Base-by-base conservation (phyloP, 2,329 filamentous ascomycete genomes). In the Mycocentrospora acerina region DNA sequence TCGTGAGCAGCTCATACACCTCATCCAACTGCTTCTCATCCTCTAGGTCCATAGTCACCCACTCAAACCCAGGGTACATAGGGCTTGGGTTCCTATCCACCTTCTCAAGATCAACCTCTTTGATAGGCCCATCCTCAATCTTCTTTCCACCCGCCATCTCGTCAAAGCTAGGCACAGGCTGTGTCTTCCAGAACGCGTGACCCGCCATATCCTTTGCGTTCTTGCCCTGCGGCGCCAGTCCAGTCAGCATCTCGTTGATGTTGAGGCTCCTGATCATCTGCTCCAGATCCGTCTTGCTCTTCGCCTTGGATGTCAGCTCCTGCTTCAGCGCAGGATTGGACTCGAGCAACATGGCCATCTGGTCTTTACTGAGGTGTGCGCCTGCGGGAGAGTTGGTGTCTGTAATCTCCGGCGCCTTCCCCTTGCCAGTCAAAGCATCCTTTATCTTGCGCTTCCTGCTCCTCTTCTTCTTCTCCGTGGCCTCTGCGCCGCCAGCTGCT, bases 141-240 rank as follows among this genome's bases (percentile, higher is more conserved):
- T 77, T 62, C 25, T 66, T 60, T 12, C 42, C 45, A 16, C 46
- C 51, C 13, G 51, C 72, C 42, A 75, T 70, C 35, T 78, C 72
- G 32, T 75, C 70, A 61, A 97, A 95, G 60, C 84, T 85, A 34
- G 88, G 87, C 42, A 98, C 93, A 1, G 93, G 93, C 69, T 98
- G 93, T 31, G 93, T 98, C 68, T 89, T 84, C 93, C 93, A 98
- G 74, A 98, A 98, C 71, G 95, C 96, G 78, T 97, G 96, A 42
- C 85, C 88, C 6, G 85, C 90, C 89, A 96, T 95, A 63, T 96
- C 90, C 74, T 95, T 96, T 56, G 82, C 84, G 60, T 95, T 95
- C 77, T 93, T 94, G 39, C 86, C 87, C 46, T 81, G 83, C 7
- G 88, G 76, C 12, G 90, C 85, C 58, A 88, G 69, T 0, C 85